These are phyloP conservation scores for Penicillium sp. DNA, from an alignment of 2,329 filamentous ascomycete species.

Conservation along the genomic window DNA sequence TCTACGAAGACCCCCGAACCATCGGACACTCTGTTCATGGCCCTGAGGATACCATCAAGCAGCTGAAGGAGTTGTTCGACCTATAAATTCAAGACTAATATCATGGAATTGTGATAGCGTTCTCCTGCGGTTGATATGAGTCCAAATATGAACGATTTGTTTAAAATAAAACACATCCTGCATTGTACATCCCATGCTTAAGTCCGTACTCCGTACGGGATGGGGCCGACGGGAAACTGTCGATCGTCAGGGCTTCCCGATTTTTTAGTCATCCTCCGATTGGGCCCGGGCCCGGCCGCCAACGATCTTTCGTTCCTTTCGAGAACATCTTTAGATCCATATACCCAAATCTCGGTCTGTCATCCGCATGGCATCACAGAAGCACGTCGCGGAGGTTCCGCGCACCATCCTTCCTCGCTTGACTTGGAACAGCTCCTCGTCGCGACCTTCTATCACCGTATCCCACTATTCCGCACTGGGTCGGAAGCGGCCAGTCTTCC, in stretches of 20 bases:
- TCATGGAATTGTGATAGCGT: slow-evolving; percentile 19
- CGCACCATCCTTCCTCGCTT: slow-evolving; percentile 46
- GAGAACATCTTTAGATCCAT: neutral
- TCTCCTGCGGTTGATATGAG: slow-evolving; percentile 14
- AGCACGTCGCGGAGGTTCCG: slow-evolving; percentile 46
- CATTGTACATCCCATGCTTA: neutral
- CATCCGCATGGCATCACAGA: slow-evolving; percentile 42
- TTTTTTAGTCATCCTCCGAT: slow-evolving; percentile 9
- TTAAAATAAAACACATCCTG: slow-evolving; percentile 1
- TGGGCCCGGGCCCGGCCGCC: neutral
- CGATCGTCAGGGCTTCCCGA: slow-evolving; percentile 1
- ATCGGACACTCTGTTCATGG: slow-evolving; percentile 80
- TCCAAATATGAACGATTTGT: neutral
- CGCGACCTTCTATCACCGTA: slow-evolving; percentile 32
- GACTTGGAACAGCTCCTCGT: slow-evolving; percentile 43
- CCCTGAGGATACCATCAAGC: slow-evolving; percentile 78
- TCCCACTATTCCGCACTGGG: slow-evolving; percentile 28
- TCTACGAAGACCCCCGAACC: slow-evolving; percentile 78
- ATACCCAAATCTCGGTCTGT: neutral
- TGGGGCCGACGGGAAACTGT: neutral
- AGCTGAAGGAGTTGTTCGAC: slow-evolving; percentile 79
- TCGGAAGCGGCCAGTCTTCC: slow-evolving; percentile 25
- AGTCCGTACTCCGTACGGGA: neutral
- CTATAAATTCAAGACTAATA: slow-evolving; percentile 46
- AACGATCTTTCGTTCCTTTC: neutral